Conservation (phyloP, 2,329 filamentous ascomycete genomes). For the Phaeosphaeria sp. region DNA sequence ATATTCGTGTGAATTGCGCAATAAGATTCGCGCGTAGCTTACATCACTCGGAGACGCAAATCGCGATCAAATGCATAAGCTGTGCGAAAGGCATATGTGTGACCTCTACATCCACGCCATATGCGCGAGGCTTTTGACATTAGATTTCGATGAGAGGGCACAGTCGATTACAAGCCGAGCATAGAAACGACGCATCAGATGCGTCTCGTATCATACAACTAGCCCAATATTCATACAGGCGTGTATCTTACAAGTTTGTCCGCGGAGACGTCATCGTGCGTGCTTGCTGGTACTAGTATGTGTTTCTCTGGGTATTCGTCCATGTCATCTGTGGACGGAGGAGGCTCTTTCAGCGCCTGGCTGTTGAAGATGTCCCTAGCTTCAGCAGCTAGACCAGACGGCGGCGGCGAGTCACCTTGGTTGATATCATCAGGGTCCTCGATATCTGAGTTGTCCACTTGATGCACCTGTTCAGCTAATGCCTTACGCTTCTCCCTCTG, state of each 20-base stretch:
- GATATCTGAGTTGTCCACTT: neutral
- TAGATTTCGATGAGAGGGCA: neutral
- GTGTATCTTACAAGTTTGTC: neutral
- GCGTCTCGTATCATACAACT: neutral
- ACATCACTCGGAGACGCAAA: no score
- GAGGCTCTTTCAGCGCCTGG: slow-evolving; percentile 8
- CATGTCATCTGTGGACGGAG: slow-evolving; percentile 16
- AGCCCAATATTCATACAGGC: neutral
- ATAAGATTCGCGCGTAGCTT: no score
- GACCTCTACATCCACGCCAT: no score
- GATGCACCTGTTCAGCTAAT: slow-evolving; percentile 8
- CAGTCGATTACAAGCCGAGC: neutral
- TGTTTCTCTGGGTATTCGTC: slow-evolving; percentile 26
- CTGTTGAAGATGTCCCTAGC: slow-evolving; percentile 24
- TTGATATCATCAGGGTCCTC: slow-evolving; percentile 3
- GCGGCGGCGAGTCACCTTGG: slow-evolving; percentile 4
- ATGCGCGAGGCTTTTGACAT: neutral
- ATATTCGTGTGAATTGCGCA: no score
- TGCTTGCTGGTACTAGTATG: neutral
- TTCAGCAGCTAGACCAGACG: slow-evolving; percentile 16
- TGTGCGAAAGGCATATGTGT: no score
- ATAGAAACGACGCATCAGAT: neutral
- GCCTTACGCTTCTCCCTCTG: slow-evolving; percentile 10
- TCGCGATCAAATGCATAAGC: no score
- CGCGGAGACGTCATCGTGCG: neutral